These are phyloP conservation scores for Hirsutella thompsonii DNA, from an alignment of 2,329 filamentous ascomycete genomes.

Conservation along the genomic window DNA sequence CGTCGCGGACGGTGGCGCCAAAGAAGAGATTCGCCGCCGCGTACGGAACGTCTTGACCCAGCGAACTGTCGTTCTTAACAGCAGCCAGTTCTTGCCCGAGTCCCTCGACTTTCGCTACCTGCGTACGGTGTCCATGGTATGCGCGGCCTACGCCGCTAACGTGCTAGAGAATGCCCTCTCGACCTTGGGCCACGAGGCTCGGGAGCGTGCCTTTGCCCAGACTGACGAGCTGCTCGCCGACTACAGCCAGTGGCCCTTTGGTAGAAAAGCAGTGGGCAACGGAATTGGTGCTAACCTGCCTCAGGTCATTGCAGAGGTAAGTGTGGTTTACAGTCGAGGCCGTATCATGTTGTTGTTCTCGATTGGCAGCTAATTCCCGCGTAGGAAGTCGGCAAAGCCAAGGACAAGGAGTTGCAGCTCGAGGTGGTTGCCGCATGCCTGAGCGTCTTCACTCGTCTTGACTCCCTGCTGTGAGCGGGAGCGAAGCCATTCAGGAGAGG, in stretches of 20 bases:
- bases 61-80: constrained; percentile 80
- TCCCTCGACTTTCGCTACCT: constrained; percentile 89
- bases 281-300: constrained; percentile 89
- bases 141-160: constrained; percentile 94
- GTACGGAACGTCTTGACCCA: constrained; percentile 88
- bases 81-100: constrained; percentile 82
- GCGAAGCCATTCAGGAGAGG: background rate
- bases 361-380: background rate
- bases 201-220: constrained; percentile 90
- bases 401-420: constrained; percentile 90
- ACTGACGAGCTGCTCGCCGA: constrained; percentile 92
- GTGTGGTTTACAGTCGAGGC: constrained; percentile 8
- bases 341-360: background rate
- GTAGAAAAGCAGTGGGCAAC: constrained; percentile 62
- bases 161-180: constrained; percentile 96
- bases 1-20: constrained; percentile 88
- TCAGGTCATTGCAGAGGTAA: constrained; percentile 65
- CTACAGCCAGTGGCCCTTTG: constrained; percentile 97
- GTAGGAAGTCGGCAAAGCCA: constrained; percentile 67
- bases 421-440: constrained; percentile 95
- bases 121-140: constrained; percentile 90
- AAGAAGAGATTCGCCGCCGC: constrained; percentile 89
- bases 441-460: constrained; percentile 93
- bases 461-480: constrained; percentile 67
- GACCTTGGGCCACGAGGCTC: constrained; percentile 82